Percentiles rank a stretch among this genome's conserved stretches.
Evolutionary conservation across 371 early-diverging fungal species (phyloP).

Genomic region (Apophysomyces trapeziformis): DNA sequence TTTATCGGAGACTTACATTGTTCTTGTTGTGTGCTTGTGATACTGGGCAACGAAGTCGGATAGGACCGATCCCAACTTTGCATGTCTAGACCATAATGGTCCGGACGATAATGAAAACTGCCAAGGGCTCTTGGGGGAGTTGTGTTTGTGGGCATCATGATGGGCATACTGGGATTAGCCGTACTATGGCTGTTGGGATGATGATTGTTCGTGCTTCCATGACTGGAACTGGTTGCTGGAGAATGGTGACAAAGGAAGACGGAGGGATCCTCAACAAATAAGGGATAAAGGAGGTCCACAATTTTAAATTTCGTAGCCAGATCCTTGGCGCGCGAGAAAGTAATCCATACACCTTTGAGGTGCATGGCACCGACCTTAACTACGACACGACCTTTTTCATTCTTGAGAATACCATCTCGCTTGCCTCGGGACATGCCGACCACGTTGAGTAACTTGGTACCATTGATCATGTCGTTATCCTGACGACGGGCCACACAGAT

Average conservation of each 20-base stretch:
- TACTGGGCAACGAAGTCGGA: constrained; percentile 27
- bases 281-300: constrained; percentile 70
- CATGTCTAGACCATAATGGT: constrained; percentile 6
- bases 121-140: background rate
- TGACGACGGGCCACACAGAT: constrained; percentile 81
- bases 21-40: constrained; percentile 21
- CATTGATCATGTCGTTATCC: constrained; percentile 85
- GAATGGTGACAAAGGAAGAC: constrained; percentile 25
- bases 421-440: constrained; percentile 90
- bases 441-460: constrained; percentile 85
- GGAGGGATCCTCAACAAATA: constrained; percentile 74
- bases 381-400: constrained; percentile 83
- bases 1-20: constrained; percentile 12
- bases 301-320: constrained; percentile 76
- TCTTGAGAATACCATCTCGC: constrained; percentile 86
- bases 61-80: constrained; percentile 22
- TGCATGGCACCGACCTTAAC: constrained; percentile 91
- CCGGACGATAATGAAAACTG: constrained; percentile 4
- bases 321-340: constrained; percentile 72
- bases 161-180: constrained; percentile 3
- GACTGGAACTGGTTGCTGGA: background rate
- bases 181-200: background rate
- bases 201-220: background rate
- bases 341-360: constrained; percentile 89
- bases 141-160: background rate